Percentiles rank a stretch among this genome's conserved stretches.
Conservation (phyloP, 1,284 basidiomycete species). For the Anthracocystis setariae region DNA sequence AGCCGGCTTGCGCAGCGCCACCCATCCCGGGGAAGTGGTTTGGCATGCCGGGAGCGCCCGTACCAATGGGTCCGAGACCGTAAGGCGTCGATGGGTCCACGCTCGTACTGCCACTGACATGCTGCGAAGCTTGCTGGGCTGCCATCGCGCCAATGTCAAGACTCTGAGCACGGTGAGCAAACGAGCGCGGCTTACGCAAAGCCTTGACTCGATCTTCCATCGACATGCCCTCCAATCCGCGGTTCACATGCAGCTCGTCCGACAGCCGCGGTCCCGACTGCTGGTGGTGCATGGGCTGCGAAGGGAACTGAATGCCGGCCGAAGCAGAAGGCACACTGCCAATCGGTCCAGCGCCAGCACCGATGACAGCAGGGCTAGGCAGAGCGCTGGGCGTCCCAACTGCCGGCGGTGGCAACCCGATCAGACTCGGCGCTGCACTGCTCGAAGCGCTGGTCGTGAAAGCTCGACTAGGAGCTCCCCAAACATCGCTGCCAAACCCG, state of each 20-base stretch:
- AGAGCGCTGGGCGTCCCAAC: slow-evolving; percentile 26
- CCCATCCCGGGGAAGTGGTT: slow-evolving; percentile 42
- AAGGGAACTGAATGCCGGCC: slow-evolving; percentile 52
- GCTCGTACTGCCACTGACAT: slow-evolving; percentile 32
- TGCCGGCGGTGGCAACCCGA: slow-evolving; percentile 34
- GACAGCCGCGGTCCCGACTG: slow-evolving; percentile 41
- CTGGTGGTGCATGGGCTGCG: slow-evolving; percentile 39
- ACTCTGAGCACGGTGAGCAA: slow-evolving; percentile 60
- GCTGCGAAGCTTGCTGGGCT: slow-evolving; percentile 52
- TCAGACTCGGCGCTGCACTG: slow-evolving; percentile 39
- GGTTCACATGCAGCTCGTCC: slow-evolving; percentile 49
- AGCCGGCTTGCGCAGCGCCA: slow-evolving; percentile 21
- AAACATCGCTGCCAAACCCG: slow-evolving; percentile 60
- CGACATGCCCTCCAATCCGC: slow-evolving; percentile 42
- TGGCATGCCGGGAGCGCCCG: slow-evolving; percentile 25
- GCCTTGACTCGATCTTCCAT: slow-evolving; percentile 55
- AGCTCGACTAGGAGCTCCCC: slow-evolving; percentile 59
- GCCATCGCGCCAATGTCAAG: slow-evolving; percentile 59
- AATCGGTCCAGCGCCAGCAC: slow-evolving; percentile 14
- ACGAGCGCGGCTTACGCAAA: slow-evolving; percentile 58
- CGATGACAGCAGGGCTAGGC: slow-evolving; percentile 20
- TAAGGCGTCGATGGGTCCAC: slow-evolving; percentile 45
- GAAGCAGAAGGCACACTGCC: slow-evolving; percentile 10
- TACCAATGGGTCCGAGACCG: slow-evolving; percentile 47
- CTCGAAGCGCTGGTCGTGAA: slow-evolving; percentile 39